phyloP scores from a whole-genome alignment of 1,284 basidiomycete species.

The Rhodotorula sp. region DNA sequence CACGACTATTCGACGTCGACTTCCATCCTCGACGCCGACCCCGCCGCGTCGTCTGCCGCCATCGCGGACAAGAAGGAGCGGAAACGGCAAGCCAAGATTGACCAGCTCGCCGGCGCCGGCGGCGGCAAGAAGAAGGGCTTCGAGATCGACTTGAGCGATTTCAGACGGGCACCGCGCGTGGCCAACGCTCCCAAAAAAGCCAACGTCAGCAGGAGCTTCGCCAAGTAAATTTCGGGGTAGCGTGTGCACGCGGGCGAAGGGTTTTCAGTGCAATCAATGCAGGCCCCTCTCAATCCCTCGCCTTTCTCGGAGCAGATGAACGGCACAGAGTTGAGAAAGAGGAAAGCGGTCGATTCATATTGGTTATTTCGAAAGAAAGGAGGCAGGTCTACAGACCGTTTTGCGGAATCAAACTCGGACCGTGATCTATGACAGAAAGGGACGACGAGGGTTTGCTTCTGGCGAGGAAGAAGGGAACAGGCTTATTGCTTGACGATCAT shows the following conservation, averaged over 20 bases:
- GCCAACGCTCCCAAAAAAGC: constrained; percentile 36
- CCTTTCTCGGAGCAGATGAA: neutral
- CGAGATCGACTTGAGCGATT: constrained; percentile 37
- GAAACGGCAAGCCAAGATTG: constrained; percentile 20
- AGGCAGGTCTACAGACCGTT: neutral
- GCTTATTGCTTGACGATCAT: constrained; percentile 15
- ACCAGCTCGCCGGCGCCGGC: neutral
- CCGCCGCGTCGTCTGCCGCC: constrained; percentile 1
- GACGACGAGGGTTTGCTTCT: neutral
- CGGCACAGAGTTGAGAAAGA: neutral
- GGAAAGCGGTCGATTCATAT: constrained; percentile 56
- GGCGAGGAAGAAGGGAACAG: neutral
- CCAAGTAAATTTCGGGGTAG: neutral
- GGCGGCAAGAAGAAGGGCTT: constrained; percentile 10
- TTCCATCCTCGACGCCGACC: constrained; percentile 69
- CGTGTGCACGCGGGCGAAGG: too few species aligned
- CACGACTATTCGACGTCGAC: constrained; percentile 75
- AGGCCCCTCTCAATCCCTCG: neutral
- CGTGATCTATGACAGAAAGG: neutral
- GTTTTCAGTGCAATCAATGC: neutral
- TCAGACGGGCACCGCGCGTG: constrained; percentile 32
- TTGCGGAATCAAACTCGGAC: neutral
- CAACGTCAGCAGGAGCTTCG: constrained; percentile 14
- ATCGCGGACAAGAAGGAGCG: constrained; percentile 26
- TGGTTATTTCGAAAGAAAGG: constrained; percentile 45